Conservation (phyloP, 2,329 filamentous ascomycete genomes). For the Dactylonectria macrodidyma region DNA sequence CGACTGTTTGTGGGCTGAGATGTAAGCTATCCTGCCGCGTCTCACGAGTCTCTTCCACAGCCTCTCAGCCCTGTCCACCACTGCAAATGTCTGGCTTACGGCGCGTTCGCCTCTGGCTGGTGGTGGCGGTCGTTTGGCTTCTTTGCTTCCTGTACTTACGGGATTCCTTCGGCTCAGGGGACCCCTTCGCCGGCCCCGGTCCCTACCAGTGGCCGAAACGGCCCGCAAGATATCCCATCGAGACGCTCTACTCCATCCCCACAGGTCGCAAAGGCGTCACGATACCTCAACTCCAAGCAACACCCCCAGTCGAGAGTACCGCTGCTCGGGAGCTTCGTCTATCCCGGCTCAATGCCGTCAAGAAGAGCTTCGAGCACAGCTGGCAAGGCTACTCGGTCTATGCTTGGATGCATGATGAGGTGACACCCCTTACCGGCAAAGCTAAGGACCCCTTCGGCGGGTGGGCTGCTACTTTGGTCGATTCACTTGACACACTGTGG, state of each 20-base stretch:
- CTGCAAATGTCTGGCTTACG: conserved; percentile 34
- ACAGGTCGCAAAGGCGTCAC: conserved; percentile 44
- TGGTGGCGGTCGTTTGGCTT: conserved; percentile 42
- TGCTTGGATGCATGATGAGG: conserved; percentile 75
- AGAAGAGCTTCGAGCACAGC: conserved; percentile 66
- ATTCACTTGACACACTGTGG: conserved; percentile 77
- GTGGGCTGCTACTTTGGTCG: conserved; percentile 76
- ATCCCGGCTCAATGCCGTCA: conserved; percentile 60
- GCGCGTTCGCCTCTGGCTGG: conserved; percentile 46
- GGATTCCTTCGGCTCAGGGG: conserved; percentile 39
- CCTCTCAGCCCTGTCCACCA: neutral
- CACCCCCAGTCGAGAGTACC: conserved; percentile 50
- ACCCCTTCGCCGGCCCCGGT: conserved; percentile 43
- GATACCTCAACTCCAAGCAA: conserved; percentile 50
- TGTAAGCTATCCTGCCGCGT: conserved; percentile 24
- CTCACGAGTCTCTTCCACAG: conserved; percentile 16
- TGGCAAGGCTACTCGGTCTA: conserved; percentile 73
- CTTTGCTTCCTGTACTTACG: conserved; percentile 47
- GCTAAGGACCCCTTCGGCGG: conserved; percentile 72
- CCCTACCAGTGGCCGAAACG: conserved; percentile 43
- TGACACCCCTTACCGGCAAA: conserved; percentile 68
- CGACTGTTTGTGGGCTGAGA: conserved; percentile 25
- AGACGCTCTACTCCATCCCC: conserved; percentile 52
- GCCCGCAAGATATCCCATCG: conserved; percentile 42
- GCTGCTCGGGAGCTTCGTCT: conserved; percentile 50